Evolutionary conservation across 805 yeast genomes (phyloP).

Genomic region (Starmerella vaccinii): DNA sequence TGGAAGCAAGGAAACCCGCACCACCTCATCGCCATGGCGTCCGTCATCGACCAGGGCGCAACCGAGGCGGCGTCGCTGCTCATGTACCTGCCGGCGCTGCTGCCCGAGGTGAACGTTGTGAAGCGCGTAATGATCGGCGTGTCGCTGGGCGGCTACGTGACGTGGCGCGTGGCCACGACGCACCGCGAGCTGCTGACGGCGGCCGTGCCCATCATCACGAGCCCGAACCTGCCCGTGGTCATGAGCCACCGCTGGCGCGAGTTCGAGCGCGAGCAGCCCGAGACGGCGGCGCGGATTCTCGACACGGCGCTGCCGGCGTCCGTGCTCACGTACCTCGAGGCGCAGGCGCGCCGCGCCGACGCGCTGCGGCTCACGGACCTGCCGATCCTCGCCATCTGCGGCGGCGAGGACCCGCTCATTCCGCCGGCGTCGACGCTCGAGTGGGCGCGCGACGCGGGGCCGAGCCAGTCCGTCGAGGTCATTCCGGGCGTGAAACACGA

Average conservation of each 20-base stretch:
- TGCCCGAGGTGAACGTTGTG: conserved; percentile 27
- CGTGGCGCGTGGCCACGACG: conserved; percentile 38
- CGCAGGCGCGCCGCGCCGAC: not conserved
- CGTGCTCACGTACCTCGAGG: conserved; percentile 2
- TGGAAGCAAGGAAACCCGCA: conserved; percentile 42
- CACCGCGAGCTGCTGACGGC: conserved; percentile 30
- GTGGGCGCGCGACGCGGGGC: conserved; percentile 26
- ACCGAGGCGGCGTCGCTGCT: conserved; percentile 38
- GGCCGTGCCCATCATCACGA: conserved; percentile 44
- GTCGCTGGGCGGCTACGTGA: conserved; percentile 51
- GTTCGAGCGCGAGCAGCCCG: conserved; percentile 13
- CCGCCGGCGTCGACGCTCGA: conserved; percentile 29
- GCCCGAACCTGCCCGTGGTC: conserved; percentile 39
- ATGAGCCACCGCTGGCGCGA: conserved; percentile 34
- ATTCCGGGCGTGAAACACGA: conserved; percentile 30
- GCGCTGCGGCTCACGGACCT: conserved; percentile 12
- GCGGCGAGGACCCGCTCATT: conserved; percentile 32
- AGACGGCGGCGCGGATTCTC: conserved; percentile 13
- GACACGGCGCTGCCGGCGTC: conserved; percentile 13
- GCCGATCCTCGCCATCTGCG: conserved; percentile 29
- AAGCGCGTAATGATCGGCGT: conserved; percentile 37
- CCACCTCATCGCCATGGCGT: conserved; percentile 45
- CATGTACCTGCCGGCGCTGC: conserved; percentile 36
- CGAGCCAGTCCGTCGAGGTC: conserved; percentile 23
- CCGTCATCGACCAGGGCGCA: conserved; percentile 40